Evolutionary conservation across 1,284 basidiomycete species (phyloP).

Genomic region (Phylloporus sp.): DNA sequence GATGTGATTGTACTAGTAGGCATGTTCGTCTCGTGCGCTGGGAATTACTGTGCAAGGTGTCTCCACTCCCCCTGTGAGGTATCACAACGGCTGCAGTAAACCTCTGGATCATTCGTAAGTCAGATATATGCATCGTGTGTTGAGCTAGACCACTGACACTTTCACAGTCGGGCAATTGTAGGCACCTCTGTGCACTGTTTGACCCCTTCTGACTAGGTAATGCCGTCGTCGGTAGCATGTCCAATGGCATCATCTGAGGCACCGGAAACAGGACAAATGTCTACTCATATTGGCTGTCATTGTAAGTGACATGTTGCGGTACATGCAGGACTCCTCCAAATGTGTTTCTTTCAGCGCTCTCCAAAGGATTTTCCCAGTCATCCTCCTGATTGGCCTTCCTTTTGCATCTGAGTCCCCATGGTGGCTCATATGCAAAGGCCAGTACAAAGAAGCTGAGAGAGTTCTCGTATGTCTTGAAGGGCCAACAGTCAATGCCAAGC

Average conservation of each 20-base stretch:
- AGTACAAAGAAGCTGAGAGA: constrained; percentile 51
- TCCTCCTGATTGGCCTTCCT: constrained; percentile 30
- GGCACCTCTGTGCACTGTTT: background rate
- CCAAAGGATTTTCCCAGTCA: constrained; percentile 35
- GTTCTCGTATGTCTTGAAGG: constrained; percentile 47
- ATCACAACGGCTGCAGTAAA: constrained; percentile 33
- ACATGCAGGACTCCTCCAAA: background rate
- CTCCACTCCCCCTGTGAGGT: constrained; percentile 32
- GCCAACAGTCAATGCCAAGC: constrained; percentile 18
- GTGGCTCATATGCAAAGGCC: constrained; percentile 60
- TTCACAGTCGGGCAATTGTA: constrained; percentile 33
- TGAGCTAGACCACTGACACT: background rate
- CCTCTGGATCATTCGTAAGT: constrained; percentile 33
- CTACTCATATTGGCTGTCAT: constrained; percentile 34
- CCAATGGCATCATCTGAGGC: constrained; percentile 31
- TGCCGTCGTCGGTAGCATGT: constrained; percentile 23
- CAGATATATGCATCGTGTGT: background rate
- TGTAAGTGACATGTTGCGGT: constrained; percentile 20
- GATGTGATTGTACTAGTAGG: constrained; percentile 23
- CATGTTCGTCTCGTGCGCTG: constrained; percentile 33
- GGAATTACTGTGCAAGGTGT: constrained; percentile 34
- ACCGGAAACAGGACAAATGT: constrained; percentile 25
- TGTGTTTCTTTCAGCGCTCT: constrained; percentile 21
- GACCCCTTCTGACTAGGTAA: background rate
- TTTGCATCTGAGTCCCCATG: constrained; percentile 65